These are phyloP conservation scores for Tardiomyces blankii DNA, from an alignment of 1,139 yeast species.

Conservation along the genomic window DNA sequence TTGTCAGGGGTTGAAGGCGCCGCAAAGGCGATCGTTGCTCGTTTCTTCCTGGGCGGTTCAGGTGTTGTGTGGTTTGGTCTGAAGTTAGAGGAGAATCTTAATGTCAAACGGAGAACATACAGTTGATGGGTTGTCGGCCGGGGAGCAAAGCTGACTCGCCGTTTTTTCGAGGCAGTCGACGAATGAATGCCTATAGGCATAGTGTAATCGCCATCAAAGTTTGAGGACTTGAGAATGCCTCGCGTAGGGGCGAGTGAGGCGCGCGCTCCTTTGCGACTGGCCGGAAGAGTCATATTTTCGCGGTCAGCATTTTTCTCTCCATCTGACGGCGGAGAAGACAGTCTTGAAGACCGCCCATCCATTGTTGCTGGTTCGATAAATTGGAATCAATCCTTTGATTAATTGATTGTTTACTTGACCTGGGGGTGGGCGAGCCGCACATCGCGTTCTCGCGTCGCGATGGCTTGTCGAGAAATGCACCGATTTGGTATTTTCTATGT, in stretches of 20 bases:
- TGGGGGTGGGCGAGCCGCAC: too few relatives aligned
- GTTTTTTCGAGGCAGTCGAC: background rate
- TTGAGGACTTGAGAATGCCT: slow-evolving; percentile 7
- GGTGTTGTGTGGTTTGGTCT: background rate
- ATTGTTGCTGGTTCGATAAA: too few relatives aligned
- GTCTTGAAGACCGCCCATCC: too few relatives aligned
- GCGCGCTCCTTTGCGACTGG: slow-evolving; percentile 2
- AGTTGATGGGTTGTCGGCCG: background rate
- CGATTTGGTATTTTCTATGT: too few relatives aligned
- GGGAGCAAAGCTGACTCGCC: background rate
- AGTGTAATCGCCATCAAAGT: slow-evolving; percentile 9
- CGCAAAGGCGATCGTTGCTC: background rate
- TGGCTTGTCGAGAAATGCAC: too few relatives aligned
- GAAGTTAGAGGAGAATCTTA: background rate
- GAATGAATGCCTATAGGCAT: background rate
- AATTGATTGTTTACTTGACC: too few relatives aligned
- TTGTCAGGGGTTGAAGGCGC: background rate
- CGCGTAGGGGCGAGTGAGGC: slow-evolving; percentile 8
- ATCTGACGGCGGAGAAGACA: slow-evolving; percentile 3
- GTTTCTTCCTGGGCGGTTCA: background rate
- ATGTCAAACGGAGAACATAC: background rate
- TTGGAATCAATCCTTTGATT: too few relatives aligned
- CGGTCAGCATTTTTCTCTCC: slow-evolving; percentile 6
- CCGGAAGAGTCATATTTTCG: slow-evolving; percentile 8
- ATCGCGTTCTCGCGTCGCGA: too few relatives aligned